Evolutionary conservation across 192 early-diverging fungal species (phyloP), one percentile per base, ranked within the genome.

Genomic region (Rhizoclosmatium sp.): DNA sequence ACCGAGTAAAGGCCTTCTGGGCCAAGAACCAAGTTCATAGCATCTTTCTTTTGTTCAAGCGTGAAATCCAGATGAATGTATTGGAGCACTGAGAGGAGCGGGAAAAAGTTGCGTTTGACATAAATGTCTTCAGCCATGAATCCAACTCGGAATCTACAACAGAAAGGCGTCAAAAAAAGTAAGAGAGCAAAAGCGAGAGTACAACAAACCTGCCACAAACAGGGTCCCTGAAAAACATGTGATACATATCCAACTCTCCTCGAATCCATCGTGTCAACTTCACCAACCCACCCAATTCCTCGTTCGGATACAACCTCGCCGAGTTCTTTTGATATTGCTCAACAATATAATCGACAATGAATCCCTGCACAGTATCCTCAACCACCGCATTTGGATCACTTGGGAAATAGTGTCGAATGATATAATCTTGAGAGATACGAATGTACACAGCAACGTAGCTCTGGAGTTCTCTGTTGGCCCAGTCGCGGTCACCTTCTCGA

Each of bases 51-150:
- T 47, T 49, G 54, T 3, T 85, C 75, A 5, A 64, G 61, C 21
- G 64, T 71, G 48, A 76, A 83, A 9, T 47, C 59, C 31, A 76
- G 67, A 10, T 78, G 47, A 3, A 60, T 62, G 46, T 69, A 86
- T 58, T 79, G 71, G 73, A 86, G 69, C 23, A 80, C 83, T 44
- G 76, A 69, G 71, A 85, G 75, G 40, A 85, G 77, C 39, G 69
- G 46, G 16, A 79, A 49, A 59, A 86, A 80, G 65, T 45, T 45
- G 21, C 74, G 69, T 23, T 84, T 87, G 16, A 86, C 59, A 65
- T 83, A 87, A 0, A 84, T 83, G 31, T 87, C 81, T n/a, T 84
- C 82, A 7, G 81, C 83, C 41, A 87, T 69, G 49, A 72, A 47
- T n/a, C 59, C 47, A 48, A 84, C 49, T 1, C 44, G 23, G 42